phyloP scores from a whole-genome alignment of 2,329 filamentous ascomycete genomes.

The Arthrobotrys conoides region DNA sequence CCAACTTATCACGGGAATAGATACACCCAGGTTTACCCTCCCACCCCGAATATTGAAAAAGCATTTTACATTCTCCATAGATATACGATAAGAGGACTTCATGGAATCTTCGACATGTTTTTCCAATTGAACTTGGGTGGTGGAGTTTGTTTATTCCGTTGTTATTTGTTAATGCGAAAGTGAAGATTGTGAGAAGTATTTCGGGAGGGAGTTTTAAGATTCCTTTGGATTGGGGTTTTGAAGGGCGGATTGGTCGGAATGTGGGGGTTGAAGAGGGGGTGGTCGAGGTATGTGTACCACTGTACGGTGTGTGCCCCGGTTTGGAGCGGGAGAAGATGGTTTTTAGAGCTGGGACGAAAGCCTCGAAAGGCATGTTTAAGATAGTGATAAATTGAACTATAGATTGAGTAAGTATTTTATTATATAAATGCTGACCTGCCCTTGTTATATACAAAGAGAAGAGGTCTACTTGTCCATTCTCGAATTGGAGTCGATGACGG shows the following conservation, averaged over 20 bases:
- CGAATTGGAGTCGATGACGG: background rate
- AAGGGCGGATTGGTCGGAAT: background rate
- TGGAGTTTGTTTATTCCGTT: background rate
- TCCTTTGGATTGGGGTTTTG: background rate
- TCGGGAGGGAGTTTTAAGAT: conserved; percentile 12
- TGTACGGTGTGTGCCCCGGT: background rate
- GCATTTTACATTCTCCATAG: conserved; percentile 30
- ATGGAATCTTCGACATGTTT: conserved; percentile 31
- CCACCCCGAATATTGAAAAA: conserved; percentile 27
- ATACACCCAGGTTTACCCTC: conserved; percentile 5
- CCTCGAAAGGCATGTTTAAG: background rate
- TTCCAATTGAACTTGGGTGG: conserved; percentile 5
- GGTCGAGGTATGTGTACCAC: background rate
- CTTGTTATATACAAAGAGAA: background rate
- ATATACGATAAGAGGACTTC: conserved; percentile 32
- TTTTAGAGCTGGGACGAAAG: background rate
- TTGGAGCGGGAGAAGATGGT: background rate
- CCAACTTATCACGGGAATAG: conserved; percentile 39
- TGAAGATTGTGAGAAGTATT: conserved; percentile 4
- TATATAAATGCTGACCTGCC: no score
- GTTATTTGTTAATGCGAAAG: conserved; percentile 8
- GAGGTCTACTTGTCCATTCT: background rate
- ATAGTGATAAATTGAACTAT: background rate
- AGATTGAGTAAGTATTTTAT: background rate
- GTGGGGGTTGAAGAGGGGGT: background rate